These are phyloP conservation scores for Hemisphaericaspora subhashii DNA, from an alignment of 1,139 yeast species.

Conservation along the genomic window DNA sequence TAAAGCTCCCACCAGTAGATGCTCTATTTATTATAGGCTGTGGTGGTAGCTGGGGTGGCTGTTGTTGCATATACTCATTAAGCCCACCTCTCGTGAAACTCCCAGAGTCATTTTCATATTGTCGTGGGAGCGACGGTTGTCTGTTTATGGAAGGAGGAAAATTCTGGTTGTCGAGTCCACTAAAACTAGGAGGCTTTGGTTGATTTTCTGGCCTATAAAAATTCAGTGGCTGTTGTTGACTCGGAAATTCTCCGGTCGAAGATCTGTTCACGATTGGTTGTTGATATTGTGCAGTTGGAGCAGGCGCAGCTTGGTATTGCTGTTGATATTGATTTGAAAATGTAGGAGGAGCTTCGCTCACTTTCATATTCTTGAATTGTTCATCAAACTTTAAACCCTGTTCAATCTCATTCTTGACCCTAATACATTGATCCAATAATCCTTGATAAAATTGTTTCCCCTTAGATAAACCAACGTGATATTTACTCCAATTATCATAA, in stretches of 20 bases:
- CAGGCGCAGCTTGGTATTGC: slow-evolving; percentile 5
- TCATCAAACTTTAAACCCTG: slow-evolving; percentile 4
- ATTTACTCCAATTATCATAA: slow-evolving; percentile 60
- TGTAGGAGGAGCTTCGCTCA: slow-evolving; percentile 5
- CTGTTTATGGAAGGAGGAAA: background rate
- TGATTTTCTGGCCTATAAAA: background rate
- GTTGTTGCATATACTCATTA: too few relatives aligned
- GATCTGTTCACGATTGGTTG: slow-evolving; percentile 15
- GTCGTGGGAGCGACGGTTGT: background rate
- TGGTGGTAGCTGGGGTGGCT: slow-evolving; percentile 13
- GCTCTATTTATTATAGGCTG: slow-evolving; percentile 5
- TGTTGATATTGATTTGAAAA: slow-evolving; percentile 2
- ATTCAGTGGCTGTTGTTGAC: background rate
- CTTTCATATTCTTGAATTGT: slow-evolving; percentile 5
- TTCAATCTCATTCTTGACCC: slow-evolving; percentile 4
- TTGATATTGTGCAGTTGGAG: slow-evolving; percentile 3
- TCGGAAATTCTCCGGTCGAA: background rate
- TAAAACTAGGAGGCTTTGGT: background rate
- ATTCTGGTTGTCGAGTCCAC: background rate
- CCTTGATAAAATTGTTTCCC: slow-evolving; percentile 66
- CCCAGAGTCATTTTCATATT: too few relatives aligned
- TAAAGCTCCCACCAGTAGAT: background rate
- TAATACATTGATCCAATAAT: slow-evolving; percentile 36
- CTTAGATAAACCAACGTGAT: slow-evolving; percentile 56
- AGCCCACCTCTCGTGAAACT: too few relatives aligned